Base-by-base conservation (phyloP, 2,329 filamentous ascomycete species). In the Teratosphaeria gauchensis region DNA sequence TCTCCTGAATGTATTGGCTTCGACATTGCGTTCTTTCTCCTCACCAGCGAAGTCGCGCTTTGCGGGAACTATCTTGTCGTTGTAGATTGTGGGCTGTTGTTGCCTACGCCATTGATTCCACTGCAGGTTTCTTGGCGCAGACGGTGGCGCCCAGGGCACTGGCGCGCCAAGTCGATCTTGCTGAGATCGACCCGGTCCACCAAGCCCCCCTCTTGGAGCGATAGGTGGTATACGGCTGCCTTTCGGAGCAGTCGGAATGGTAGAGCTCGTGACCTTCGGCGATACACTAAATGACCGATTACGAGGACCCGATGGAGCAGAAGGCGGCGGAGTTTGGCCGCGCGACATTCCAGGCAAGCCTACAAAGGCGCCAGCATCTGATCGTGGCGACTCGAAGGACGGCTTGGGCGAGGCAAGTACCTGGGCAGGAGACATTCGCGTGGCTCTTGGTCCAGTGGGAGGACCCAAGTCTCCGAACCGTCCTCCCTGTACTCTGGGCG, bases 31-130 rank as follows among this genome's bases (percentile, higher is more conserved):
- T 16, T 65, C 65, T 54, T 66, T 77, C 57, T 79, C 77, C 33
- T 78, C 76, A 9, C 67, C 69, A 21, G 72, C 69, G 35, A 70
- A 68, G 59, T 80, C 78, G 32, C 78, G 71, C 63, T 80, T 80
- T 0, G 72, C 73, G 12, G 77, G 77, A 4, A 78, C 31, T 21
- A 56, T 46, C 59, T 66, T 67, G 12, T 68, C 65, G 9, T 56
- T 59, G 57, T 62, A 66, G 42, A 19, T 9, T 8, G 48, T 30
- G 16, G 61, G 57, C n/a, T 16, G 56, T 5, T 55, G 55, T 7
- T 55, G 60, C 42, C 56, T 32, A 61, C 66, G 69, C 53, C 65
- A 67, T 58, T 67, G 62, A 58, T 64, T 61, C 62, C 63, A 64
- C 46, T 62, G 63, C 9, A 58, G 21, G 38, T 58, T 46, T 58